phyloP scores from a whole-genome alignment of 1,139 yeast genomes.

The Suhomyces maxii region DNA sequence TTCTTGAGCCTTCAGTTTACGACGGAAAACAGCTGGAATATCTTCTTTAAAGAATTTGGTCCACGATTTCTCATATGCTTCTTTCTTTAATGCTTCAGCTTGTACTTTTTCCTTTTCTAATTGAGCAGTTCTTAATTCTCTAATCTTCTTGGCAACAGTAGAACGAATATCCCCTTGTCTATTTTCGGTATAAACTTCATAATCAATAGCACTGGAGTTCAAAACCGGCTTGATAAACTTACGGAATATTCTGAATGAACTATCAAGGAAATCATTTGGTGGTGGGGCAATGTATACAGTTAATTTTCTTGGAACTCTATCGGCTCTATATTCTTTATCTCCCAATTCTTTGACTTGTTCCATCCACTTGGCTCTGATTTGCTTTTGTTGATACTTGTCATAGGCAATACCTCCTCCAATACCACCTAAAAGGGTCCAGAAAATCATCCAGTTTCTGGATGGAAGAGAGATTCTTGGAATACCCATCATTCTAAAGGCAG shows the following conservation, averaged over 20 bases:
- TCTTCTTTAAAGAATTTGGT: slow-evolving; percentile 17
- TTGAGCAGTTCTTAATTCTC: slow-evolving; percentile 58
- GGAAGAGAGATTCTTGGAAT: slow-evolving; percentile 77
- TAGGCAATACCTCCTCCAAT: slow-evolving; percentile 73
- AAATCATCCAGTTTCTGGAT: slow-evolving; percentile 89
- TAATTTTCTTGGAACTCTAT: slow-evolving; percentile 67
- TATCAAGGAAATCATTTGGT: slow-evolving; percentile 87
- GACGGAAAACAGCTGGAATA: slow-evolving; percentile 13
- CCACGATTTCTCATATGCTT: slow-evolving; percentile 13
- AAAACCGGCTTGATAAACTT: slow-evolving; percentile 84
- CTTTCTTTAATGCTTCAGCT: slow-evolving; percentile 4
- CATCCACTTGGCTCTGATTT: slow-evolving; percentile 68
- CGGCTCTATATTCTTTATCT: slow-evolving; percentile 31
- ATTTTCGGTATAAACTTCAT: slow-evolving; percentile 68
- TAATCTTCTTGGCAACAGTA: slow-evolving; percentile 77
- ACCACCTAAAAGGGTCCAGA: slow-evolving; percentile 70
- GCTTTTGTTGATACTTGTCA: slow-evolving; percentile 73
- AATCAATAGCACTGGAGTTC: slow-evolving; percentile 85
- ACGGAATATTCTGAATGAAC: slow-evolving; percentile 71
- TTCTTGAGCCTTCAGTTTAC: not conserved
- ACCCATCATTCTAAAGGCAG: slow-evolving; percentile 88
- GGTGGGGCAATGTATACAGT: slow-evolving; percentile 92
- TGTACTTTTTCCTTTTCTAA: slow-evolving; percentile 15
- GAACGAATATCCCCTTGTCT: slow-evolving; percentile 89
- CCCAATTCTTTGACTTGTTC: slow-evolving; percentile 55